phyloP scores from a whole-genome alignment of 2,329 filamentous ascomycete genomes.

The Lachnellula occidentalis region DNA sequence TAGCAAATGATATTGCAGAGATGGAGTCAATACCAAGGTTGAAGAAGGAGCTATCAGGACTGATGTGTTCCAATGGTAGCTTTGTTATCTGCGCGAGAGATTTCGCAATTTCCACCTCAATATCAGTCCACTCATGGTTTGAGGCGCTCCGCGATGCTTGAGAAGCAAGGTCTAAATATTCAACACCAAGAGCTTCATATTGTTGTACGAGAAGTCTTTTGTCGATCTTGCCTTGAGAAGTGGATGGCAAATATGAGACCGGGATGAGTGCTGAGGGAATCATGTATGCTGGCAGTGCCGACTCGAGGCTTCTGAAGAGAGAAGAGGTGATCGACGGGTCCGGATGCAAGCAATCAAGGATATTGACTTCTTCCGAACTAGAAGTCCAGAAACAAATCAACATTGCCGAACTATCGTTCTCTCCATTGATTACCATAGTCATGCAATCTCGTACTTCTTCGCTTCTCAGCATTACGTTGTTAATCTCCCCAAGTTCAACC shows the following conservation, averaged over 20 bases:
- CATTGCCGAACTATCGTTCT: conserved; percentile 39
- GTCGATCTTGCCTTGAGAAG: conserved; percentile 70
- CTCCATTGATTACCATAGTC: conserved; percentile 51
- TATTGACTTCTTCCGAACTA: neutral
- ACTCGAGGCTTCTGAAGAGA: conserved; percentile 50
- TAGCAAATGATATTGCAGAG: conserved; percentile 67
- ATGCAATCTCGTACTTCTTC: conserved; percentile 53
- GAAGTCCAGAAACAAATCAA: conserved; percentile 68
- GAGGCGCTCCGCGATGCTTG: conserved; percentile 8
- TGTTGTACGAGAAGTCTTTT: conserved; percentile 44
- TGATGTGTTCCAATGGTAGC: conserved; percentile 43
- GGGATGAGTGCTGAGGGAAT: conserved; percentile 70
- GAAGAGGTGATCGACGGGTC: conserved; percentile 33
- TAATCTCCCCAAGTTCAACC: conserved; percentile 75
- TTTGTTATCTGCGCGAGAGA: conserved; percentile 48
- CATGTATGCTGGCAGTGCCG: conserved; percentile 68
- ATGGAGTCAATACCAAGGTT: conserved; percentile 80
- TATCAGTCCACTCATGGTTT: conserved; percentile 41
- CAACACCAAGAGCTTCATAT: conserved; percentile 42
- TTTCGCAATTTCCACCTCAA: conserved; percentile 51
- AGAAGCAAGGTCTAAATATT: conserved; percentile 38
- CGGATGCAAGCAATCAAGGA: conserved; percentile 32
- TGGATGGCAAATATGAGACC: conserved; percentile 63
- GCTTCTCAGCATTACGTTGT: conserved; percentile 51
- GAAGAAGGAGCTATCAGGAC: conserved; percentile 66